These are phyloP conservation scores for Thuidium tamariscinum DNA, from an alignment of 225 moss, liverwort and hornwort species.

Conservation along the genomic window DNA sequence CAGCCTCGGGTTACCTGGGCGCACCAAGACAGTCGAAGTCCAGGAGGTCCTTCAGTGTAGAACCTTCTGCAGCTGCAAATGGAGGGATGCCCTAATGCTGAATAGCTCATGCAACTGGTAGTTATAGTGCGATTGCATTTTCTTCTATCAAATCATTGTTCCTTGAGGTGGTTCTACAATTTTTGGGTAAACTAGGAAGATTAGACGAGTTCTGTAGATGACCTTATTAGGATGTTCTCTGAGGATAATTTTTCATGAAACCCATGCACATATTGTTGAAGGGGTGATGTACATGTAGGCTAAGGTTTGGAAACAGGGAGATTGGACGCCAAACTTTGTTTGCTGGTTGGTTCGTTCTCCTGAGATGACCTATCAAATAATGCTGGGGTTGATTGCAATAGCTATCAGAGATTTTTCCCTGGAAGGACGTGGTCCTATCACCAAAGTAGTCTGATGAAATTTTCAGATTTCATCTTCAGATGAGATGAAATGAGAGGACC, in stretches of 20 bases:
- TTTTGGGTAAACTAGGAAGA: background rate
- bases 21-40: constrained; percentile 26
- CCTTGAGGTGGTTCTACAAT: background rate
- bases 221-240: background rate
- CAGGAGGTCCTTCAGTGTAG: constrained; percentile 25
- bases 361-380: background rate
- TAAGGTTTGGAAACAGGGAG: background rate
- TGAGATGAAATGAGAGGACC: background rate
- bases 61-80: constrained; percentile 24
- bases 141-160: constrained; percentile 15
- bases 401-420: background rate
- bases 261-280: constrained; percentile 8
- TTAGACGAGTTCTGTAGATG: background rate
- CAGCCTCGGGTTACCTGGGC: constrained; percentile 21
- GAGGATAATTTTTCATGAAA: background rate
- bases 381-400: background rate
- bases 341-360: background rate
- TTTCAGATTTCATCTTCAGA: background rate
- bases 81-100: constrained; percentile 8
- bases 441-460: background rate
- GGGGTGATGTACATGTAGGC: constrained; percentile 7
- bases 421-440: background rate
- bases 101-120: background rate
- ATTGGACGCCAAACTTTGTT: background rate
- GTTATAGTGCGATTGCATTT: background rate